Evolutionary conservation across 495 filamentous ascomycete species (phyloP).

Genomic region (Aspergillus taichungensis): DNA sequence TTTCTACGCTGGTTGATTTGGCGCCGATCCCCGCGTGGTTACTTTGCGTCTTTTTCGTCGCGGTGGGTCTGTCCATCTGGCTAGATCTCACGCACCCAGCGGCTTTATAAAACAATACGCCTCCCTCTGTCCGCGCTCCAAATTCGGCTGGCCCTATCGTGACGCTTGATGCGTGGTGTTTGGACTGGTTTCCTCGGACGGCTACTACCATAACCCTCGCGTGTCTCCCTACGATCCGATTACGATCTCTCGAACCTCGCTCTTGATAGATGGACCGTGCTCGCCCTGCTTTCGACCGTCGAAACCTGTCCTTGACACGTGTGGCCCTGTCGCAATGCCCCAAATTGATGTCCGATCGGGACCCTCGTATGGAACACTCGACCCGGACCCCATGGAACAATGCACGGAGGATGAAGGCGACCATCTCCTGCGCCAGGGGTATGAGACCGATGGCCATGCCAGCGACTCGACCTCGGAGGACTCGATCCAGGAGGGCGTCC

Average conservation of each 20-base stretch:
- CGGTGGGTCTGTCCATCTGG: slow-evolving; percentile 5
- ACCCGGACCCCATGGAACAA: slow-evolving; percentile 16
- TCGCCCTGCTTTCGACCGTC: neutral
- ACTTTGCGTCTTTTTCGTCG: no score
- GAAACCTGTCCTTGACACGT: slow-evolving; percentile 3
- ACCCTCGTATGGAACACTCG: slow-evolving; percentile 35
- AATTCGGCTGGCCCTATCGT: no score
- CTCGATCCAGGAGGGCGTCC: slow-evolving; percentile 45
- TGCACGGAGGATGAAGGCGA: slow-evolving; percentile 26
- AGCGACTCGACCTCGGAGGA: slow-evolving; percentile 20
- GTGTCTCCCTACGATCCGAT: neutral
- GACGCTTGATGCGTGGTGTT: no score
- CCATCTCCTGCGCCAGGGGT: slow-evolving; percentile 23
- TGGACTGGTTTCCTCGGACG: no score
- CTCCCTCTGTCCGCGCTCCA: no score
- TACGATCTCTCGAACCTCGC: neutral
- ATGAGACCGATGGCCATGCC: slow-evolving; percentile 18
- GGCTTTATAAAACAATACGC: no score
- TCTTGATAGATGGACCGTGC: slow-evolving; percentile 21
- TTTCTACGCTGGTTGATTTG: no score
- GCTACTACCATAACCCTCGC: no score
- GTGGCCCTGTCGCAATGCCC: slow-evolving; percentile 24
- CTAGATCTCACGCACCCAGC: slow-evolving; percentile 10
- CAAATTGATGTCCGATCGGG: slow-evolving; percentile 25
- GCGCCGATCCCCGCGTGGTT: no score